Evolutionary conservation across 257 asterid genomes (phyloP), one percentile per base, ranked within the genome.

Genomic region (Primulina huaijiensis): DNA sequence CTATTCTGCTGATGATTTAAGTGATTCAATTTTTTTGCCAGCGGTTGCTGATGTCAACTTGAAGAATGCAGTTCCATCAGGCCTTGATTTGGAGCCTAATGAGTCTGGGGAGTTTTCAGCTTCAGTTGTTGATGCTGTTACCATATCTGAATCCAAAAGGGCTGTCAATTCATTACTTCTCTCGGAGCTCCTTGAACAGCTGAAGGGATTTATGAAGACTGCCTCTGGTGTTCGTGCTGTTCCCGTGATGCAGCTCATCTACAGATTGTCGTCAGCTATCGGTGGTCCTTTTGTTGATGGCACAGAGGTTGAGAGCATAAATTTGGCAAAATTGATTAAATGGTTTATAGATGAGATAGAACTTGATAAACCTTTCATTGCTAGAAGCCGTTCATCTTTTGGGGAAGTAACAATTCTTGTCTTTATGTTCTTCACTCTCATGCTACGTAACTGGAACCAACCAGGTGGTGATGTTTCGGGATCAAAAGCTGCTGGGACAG

Each of bases 361-460:
- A 74, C 55, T 89, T 38, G 77, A 77, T 66, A 85, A 82, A 76
- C 89, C 91, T 40, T 88, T 88, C 75, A 85, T 64, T 35, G 87
- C 95, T 37, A 88, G 82, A 78, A 85, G 67, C 34, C 92, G 95
- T 65, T 87, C 97, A 62, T 72, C 97, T 59, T 91, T 83, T 82
- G 97, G 97, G 66, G 99, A 94, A 80, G 91, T 88, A 59, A 64
- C 87, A 62, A 89, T 94, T 72, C 97, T 94, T 72, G 69, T 91
- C 68, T 89, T 89, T 76, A 94, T 91, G 97, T 94, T 89, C 87
- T 91, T 89, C 78, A 91, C 99, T 50, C 93, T 91, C 67, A 91
- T 94, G 99, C 83, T 94, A 66, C 90, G 99, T 53, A 94, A 94
- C 83, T 94, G 99, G 99, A 89, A 94, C 82, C 99, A 94, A 69